phyloP scores from a whole-genome alignment of 2,329 filamentous ascomycete species.

The Colletotrichum somersetense region DNA sequence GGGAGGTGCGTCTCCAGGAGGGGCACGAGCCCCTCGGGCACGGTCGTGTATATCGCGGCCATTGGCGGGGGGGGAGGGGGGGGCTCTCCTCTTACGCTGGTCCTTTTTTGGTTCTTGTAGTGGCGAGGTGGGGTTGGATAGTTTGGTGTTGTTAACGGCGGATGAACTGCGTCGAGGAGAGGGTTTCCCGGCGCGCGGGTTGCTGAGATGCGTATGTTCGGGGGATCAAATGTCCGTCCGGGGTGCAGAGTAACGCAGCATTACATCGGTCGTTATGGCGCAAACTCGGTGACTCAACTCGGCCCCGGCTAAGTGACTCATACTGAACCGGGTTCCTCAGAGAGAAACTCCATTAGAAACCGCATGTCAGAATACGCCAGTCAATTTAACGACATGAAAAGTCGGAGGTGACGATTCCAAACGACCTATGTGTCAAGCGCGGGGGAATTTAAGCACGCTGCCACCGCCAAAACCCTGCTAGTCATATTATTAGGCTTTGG shows the following conservation, averaged over 20 bases:
- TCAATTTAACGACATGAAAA: not conserved
- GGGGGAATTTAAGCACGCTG: not conserved
- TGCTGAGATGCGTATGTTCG: not conserved
- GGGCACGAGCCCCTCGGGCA: slow-evolving; percentile 55
- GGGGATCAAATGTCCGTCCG: slow-evolving; percentile 21
- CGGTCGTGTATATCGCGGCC: slow-evolving; percentile 46
- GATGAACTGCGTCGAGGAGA: not conserved
- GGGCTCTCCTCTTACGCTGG: no score
- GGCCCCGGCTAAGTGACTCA: slow-evolving; percentile 11
- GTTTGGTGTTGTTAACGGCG: not conserved
- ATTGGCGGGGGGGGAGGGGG: not conserved
- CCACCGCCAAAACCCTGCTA: not conserved
- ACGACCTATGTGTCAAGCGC: not conserved
- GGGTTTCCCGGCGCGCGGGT: not conserved
- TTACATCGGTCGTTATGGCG: slow-evolving; percentile 14
- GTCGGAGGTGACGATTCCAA: not conserved
- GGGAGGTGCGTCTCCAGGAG: slow-evolving; percentile 67
- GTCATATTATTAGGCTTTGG: no score
- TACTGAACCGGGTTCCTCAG: no score
- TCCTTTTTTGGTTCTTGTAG: not conserved
- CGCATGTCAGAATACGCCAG: no score
- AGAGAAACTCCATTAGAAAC: not conserved
- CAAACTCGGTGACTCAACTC: slow-evolving; percentile 15
- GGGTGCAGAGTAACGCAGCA: not conserved
- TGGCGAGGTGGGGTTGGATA: no score